A percentile compares a stretch with the other conserved stretches of the same genome.
phyloP scores from a whole-genome alignment of 164 flowering plant genomes.

The Nymphaea colorata region DNA sequence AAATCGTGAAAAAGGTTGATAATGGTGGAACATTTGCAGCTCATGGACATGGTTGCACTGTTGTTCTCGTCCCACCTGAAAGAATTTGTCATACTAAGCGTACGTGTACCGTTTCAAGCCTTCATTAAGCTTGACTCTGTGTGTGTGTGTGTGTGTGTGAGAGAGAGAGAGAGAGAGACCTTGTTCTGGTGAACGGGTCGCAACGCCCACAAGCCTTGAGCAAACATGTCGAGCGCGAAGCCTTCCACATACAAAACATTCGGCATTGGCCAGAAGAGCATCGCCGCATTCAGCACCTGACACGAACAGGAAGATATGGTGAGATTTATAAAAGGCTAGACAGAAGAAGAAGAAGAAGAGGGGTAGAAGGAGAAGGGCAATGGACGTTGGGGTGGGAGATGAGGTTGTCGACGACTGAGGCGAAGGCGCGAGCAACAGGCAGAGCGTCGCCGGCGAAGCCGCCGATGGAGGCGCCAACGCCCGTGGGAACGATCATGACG shows the following conservation, averaged over 20 bases:
- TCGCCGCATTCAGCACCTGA: conserved; percentile 90
- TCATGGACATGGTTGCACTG: background rate
- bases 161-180: conserved; percentile 15
- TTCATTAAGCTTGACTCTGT: too few species aligned
- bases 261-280: conserved; percentile 85
- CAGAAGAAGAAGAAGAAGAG: too few species aligned
- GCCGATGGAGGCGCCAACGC: conserved; percentile 82
- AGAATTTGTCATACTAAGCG: too few species aligned
- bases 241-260: conserved; percentile 80
- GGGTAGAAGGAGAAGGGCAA: too few species aligned
- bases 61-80: background rate
- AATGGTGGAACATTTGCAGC: background rate
- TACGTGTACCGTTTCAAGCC: too few species aligned
- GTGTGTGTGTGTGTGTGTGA: background rate
- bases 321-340: too few species aligned
- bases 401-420: conserved; percentile 82
- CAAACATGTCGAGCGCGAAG: conserved; percentile 76
- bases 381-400: conserved; percentile 76
- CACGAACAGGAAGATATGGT: background rate
- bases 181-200: conserved; percentile 75
- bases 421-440: conserved; percentile 73
- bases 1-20: background rate
- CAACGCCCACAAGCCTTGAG: conserved; percentile 66
- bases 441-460: conserved; percentile 91
- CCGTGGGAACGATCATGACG: conserved; percentile 87